Base-by-base conservation (phyloP, 106 monocot genomes). In the Dioscorea alata region DNA sequence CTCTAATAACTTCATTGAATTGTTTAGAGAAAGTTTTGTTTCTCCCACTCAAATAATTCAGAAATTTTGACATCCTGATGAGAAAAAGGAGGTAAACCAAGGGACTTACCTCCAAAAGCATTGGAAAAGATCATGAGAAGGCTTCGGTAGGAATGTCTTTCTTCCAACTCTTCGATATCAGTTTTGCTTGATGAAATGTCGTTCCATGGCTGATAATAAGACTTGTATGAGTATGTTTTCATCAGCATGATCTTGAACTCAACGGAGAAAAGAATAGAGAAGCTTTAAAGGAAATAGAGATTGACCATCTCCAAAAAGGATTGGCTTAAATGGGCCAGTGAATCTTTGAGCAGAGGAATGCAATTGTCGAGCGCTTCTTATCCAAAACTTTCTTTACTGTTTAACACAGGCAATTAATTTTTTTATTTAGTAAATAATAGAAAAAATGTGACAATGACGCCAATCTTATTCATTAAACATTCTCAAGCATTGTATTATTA, bases 231-330 rank as follows among this genome's bases (percentile, higher is more conserved):
- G 42, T 14, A 71, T 14, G 34, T 25, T 28, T 34, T 42, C 48
- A 53, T 50, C 57, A 18, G 18, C 23, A 61, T 2, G 48, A 13
- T 28, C 28, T 28, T 28, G 28, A 28, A 28, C 28, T 20, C 42
- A 21, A 12, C 28, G 64, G 17, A 19, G 15, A 0, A 35, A 65
- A 49, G 48, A 28, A 28, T 28, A 28, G n/a, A n/a, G n/a, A n/a
- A 12, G n/a, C 21, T n/a, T n/a, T n/a, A 22, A 28, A 28, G 28
- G 28, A 28, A 28, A 28, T 42, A 54, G 22, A 21, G 17, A 42
- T 22, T 71, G 79, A 88, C 88, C 88, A 88, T 82, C 81, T 84
- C 88, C 88, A 88, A 49, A 75, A 49, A 63, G 88, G 76, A 72
- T 76, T 85, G 56, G 68, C 62, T 68, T 85, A 84, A 23, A 68